Percentiles rank a stretch among this genome's conserved stretches.
Evolutionary conservation across 306 rosid species (phyloP).

Genomic region (Trichosanthes truncata): DNA sequence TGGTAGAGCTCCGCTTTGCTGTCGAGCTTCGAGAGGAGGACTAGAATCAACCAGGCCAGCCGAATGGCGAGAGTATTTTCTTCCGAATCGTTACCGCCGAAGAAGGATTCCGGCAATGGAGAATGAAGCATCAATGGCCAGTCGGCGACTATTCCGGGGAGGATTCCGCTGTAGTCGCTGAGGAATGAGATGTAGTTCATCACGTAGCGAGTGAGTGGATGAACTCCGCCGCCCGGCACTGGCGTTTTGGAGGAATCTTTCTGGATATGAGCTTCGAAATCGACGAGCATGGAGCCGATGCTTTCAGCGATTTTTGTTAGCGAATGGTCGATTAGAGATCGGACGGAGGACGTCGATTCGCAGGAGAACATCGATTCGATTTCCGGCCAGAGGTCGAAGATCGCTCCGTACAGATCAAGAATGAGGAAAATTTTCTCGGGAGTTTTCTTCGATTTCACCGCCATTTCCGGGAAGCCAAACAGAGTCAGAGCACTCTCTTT

Average conservation of each 20-base stretch:
- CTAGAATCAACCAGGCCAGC: constrained; percentile 59
- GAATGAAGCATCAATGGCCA: constrained; percentile 28
- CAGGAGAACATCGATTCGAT: constrained; percentile 58
- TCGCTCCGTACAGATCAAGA: constrained; percentile 57
- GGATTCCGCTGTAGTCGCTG: constrained; percentile 40
- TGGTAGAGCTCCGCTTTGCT: constrained; percentile 50
- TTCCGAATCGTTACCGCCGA: constrained; percentile 17
- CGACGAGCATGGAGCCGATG: constrained; percentile 34
- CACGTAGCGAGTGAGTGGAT: constrained; percentile 90
- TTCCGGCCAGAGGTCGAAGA: constrained; percentile 39
- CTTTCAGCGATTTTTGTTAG: constrained; percentile 32
- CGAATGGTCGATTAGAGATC: constrained; percentile 32
- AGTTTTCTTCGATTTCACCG: constrained; percentile 60
- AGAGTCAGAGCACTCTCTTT: constrained; percentile 44
- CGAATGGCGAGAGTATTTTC: constrained; percentile 32
- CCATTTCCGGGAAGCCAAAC: constrained; percentile 67
- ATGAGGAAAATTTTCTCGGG: constrained; percentile 61
- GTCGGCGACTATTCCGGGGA: constrained; percentile 46
- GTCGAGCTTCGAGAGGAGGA: constrained; percentile 78
- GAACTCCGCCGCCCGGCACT: constrained; percentile 63
- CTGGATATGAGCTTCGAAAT: constrained; percentile 63
- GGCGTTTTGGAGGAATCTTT: constrained; percentile 53
- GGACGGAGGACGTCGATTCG: constrained; percentile 43
- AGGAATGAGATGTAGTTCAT: constrained; percentile 70
- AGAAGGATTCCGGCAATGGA: constrained; percentile 64